Conservation (phyloP, 176 grass and related monocot species). For the Avena sativa region DNA sequence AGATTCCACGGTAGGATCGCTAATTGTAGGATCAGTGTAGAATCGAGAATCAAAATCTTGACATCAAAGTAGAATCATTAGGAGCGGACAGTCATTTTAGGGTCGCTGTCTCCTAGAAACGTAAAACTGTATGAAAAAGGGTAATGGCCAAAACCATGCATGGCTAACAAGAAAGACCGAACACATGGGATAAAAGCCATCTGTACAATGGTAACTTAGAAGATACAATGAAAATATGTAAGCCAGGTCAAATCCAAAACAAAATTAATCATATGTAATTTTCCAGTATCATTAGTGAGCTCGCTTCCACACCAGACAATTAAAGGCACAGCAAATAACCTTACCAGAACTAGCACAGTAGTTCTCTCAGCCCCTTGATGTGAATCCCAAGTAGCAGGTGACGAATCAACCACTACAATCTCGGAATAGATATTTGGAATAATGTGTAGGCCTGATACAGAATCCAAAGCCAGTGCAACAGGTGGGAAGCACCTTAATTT, state of each 20-base stretch:
- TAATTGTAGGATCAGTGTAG: neutral
- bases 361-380: conserved; percentile 66
- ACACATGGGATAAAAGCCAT: conserved; percentile 22
- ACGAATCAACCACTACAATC: conserved; percentile 85
- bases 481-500: conserved; percentile 96
- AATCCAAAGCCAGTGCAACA: conserved; percentile 86
- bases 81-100: neutral
- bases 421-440: conserved; percentile 90
- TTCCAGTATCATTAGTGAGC: conserved; percentile 5
- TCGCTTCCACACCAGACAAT: neutral
- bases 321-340: conserved; percentile 14
- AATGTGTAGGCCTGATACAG: conserved; percentile 75
- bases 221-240: conserved; percentile 10
- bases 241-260: neutral
- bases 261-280: neutral
- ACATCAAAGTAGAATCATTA: neutral
- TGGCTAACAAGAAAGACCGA: neutral
- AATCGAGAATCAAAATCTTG: conserved; percentile 11
- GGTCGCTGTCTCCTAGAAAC: neutral
- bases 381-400: conserved; percentile 82
- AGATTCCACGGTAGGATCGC: neutral
- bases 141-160: neutral
- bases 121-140: neutral
- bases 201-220: neutral
- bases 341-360: conserved; percentile 81